phyloP scores from a whole-genome alignment of 352 stramenopile species.

The Pythium brachiatum region DNA sequence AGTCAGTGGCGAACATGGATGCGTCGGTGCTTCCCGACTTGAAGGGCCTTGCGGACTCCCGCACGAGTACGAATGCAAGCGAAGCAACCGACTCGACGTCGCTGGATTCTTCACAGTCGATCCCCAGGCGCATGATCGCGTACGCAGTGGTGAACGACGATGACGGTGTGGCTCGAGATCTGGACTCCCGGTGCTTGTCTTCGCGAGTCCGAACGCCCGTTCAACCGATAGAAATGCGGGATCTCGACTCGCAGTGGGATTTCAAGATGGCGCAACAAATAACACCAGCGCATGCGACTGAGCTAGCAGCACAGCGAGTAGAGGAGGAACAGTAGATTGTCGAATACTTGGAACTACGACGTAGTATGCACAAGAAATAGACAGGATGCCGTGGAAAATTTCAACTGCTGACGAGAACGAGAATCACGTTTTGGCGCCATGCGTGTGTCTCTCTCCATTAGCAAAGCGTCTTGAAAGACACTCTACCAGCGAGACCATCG shows the following conservation, averaged over 20 bases:
- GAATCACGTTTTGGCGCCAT: no score
- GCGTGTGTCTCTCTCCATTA: no score
- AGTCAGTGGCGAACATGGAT: not conserved
- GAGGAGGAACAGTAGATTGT: not conserved
- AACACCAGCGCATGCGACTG: not conserved
- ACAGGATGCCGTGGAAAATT: no score
- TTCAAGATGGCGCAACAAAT: not conserved
- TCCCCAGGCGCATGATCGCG: not conserved
- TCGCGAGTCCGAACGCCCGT: slow-evolving; percentile 1
- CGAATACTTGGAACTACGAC: no score
- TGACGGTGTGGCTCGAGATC: not conserved
- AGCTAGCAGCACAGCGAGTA: not conserved
- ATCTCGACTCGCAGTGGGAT: not conserved
- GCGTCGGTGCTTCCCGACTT: not conserved
- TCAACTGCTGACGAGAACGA: no score
- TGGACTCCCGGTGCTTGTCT: not conserved
- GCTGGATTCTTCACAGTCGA: not conserved
- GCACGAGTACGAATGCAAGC: not conserved
- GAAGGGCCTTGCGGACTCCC: not conserved
- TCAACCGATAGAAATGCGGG: not conserved
- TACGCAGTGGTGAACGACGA: slow-evolving; percentile 2
- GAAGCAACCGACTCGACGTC: not conserved
- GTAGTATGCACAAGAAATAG: no score
- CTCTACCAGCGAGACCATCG: no score
- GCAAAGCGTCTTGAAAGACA: no score